Base-by-base conservation (phyloP, 352 stramenopile genomes). In the Pythium aphanidermatum region DNA sequence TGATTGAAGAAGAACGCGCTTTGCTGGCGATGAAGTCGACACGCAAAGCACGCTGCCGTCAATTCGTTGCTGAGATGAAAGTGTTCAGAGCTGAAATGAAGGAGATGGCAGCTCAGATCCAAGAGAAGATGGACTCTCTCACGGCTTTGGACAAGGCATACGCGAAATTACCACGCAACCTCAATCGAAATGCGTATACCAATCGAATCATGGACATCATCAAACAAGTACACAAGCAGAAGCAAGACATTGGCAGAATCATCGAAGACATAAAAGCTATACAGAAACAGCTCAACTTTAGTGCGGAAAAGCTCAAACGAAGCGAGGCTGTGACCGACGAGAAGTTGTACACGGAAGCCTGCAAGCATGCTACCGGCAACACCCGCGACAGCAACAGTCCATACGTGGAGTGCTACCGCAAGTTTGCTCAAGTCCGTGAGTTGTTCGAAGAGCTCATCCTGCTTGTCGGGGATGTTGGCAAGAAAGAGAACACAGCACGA, bases 201-300 rank as follows among this genome's bases (percentile, higher is more conserved):
- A 73, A 76, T 24, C 80, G 85, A 2, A 95, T 96, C 51, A 85
- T 95, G 70, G 85, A 94, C 51, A 95, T 96, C 51, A 96, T 91
- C 65, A 89, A 90, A 51, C 74, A 89, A 29, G 80, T 94, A 21
- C 71, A 88, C 53, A 94, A 95, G 61, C 83, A 96, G 43, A 96
- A 93, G 41, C 61, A 76, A 25, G 83, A 93, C 30, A 95, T 95
- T 19, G 41, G 61, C 11, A 91, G 89, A 46, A 84, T 92, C 50
- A 68, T 92, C 20, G 58, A 76, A 9, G 81, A 92, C 34, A 91
- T 92, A 32, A 85, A 68, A 20, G 45, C 46, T 1, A 63, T 92
- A 26, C 81, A 92, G 46, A 91, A 88, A 40, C 69, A 92, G 27
- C 59, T 93, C 27, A 93, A 96, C 51, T 46, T 61, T 7, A 68